Base-by-base conservation (phyloP, 2,329 filamentous ascomycete species). In the Fusarium coffeatum region DNA sequence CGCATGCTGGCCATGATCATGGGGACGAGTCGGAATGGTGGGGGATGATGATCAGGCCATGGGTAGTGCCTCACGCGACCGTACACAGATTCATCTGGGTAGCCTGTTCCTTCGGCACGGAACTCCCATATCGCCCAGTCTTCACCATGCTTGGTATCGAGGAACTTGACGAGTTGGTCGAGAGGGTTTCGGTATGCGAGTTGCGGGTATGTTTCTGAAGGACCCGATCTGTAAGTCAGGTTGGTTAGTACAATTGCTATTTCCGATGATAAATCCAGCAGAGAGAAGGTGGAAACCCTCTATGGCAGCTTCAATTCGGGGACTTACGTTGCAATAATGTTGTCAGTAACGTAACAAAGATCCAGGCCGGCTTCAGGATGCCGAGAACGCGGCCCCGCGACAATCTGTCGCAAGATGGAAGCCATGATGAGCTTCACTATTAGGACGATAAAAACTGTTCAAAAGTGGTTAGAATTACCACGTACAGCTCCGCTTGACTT, bases 61-160 rank as follows among this genome's bases (percentile, higher is more conserved):
- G 96, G 96, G 76, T 94, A 98, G 81, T 99, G 96, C 69, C 91
- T 88, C 69, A 98, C 90, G 5, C 94, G 87, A 34, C 89, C 87
- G 78, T 97, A 93, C 2, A 99, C 95, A 61, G 94, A 92, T 20
- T 90, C 88, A 77, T 99, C 96, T 0, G 94, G 94, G 76, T 99
- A 99, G 2, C 96, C 96, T 0, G 96, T 98, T 8, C 96, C 96
- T 79, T 99, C 96, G 37, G 94, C 96, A 47, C 96, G 90, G 75
- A 99, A 99, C 81, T 99, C 96, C 93, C 95, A 99, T 75, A 99
- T 97, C 5, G 92, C 90, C 96, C 96, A 99, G 68, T 96, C 84
- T 27, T 89, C 82, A 28, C 87, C 91, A 80, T 99, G 96, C 76
- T 94, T 93, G 46, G 86, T 83, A 80, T 98, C 93, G 68, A 99